Conservation (phyloP, 2,329 filamentous ascomycete species). For the Aspergillus candidus region DNA sequence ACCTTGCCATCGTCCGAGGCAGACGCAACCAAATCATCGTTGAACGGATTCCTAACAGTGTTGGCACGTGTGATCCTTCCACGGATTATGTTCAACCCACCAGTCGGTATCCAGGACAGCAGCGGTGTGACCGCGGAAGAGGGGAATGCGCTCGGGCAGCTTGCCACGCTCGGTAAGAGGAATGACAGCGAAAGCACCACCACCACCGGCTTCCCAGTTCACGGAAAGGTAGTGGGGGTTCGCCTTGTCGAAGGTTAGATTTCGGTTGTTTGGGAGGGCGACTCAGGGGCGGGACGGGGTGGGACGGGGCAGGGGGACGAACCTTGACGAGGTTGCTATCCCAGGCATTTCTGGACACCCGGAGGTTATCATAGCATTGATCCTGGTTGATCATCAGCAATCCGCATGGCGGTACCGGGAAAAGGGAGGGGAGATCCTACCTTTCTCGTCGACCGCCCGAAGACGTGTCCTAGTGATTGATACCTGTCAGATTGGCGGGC, state of each 20-base stretch:
- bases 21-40: slow-evolving; percentile 86
- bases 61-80: slow-evolving; percentile 5
- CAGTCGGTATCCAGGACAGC: slow-evolving; percentile 97
- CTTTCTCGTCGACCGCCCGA: slow-evolving; percentile 90
- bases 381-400: slow-evolving; percentile 48
- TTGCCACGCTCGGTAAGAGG: slow-evolving; percentile 84
- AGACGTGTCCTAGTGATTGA: slow-evolving; percentile 74
- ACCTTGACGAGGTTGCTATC: slow-evolving; percentile 98
- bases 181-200: slow-evolving; percentile 94
- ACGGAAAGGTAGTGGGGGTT: slow-evolving; percentile 95
- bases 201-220: slow-evolving; percentile 96
- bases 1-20: slow-evolving; percentile 92
- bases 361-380: slow-evolving; percentile 96
- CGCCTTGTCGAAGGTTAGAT: slow-evolving; percentile 51
- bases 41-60: slow-evolving; percentile 75
- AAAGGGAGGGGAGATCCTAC: slow-evolving; percentile 30
- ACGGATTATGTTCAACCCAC: slow-evolving; percentile 40
- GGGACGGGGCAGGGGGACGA: slow-evolving; percentile 29
- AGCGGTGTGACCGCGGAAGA: slow-evolving; percentile 94
- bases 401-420: background rate
- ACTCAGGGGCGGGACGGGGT: background rate
- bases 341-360: slow-evolving; percentile 97
- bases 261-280: slow-evolving; percentile 14
- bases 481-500: slow-evolving; percentile 28
- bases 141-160: slow-evolving; percentile 82